Evolutionary conservation across 1,284 basidiomycete species (phyloP).

Genomic region (Peniophora sp.): DNA sequence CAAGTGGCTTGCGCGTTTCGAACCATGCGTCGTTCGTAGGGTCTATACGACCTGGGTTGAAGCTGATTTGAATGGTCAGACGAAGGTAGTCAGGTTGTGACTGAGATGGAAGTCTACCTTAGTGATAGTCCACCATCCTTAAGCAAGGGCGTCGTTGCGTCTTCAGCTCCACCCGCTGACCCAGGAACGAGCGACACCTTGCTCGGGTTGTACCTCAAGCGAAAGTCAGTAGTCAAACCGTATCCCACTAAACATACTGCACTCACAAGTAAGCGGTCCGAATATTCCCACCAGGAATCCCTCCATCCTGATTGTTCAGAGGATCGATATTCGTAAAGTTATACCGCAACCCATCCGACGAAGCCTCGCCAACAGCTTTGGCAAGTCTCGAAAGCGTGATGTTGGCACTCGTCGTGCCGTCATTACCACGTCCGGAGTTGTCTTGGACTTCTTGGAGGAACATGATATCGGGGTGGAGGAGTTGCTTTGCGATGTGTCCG

Average conservation of each 20-base stretch:
- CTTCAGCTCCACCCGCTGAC: conserved; percentile 38
- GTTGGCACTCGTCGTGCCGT: conserved; percentile 49
- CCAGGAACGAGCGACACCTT: conserved; percentile 43
- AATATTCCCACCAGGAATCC: conserved; percentile 59
- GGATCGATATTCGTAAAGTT: conserved; percentile 44
- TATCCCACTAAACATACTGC: neutral
- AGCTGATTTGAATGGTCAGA: conserved; percentile 27
- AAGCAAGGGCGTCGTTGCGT: conserved; percentile 34
- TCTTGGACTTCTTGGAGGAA: conserved; percentile 66
- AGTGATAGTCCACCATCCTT: conserved; percentile 33
- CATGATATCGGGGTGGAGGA: conserved; percentile 52
- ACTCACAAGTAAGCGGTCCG: conserved; percentile 48
- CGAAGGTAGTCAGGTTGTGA: too few species aligned
- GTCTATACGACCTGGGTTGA: conserved; percentile 58
- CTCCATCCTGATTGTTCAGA: conserved; percentile 51
- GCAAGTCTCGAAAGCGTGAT: conserved; percentile 44
- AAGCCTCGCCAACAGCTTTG: conserved; percentile 36
- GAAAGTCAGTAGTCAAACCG: neutral
- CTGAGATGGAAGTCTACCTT: conserved; percentile 32
- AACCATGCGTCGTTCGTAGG: conserved; percentile 50
- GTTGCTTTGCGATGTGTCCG: conserved; percentile 42
- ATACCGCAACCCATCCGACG: conserved; percentile 35
- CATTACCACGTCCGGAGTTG: conserved; percentile 46
- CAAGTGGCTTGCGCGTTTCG: conserved; percentile 55
- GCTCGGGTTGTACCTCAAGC: conserved; percentile 38